Evolutionary conservation across 202 grass and related monocot genomes (phyloP).

Genomic region (Bolboschoenoplectus hybrid): DNA sequence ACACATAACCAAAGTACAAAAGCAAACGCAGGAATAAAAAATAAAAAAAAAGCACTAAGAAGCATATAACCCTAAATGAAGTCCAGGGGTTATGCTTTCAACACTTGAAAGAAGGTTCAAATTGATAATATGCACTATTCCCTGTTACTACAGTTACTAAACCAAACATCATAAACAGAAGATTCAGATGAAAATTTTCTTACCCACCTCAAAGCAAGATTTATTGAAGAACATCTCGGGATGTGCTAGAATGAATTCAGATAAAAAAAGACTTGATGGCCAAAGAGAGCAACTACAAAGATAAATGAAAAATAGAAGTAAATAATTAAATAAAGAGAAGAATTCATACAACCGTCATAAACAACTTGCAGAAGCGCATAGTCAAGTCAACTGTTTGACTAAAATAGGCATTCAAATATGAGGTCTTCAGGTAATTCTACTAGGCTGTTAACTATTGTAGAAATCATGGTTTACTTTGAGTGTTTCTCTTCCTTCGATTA

Average conservation of each 20-base stretch:
- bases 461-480: conserved; percentile 71
- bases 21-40: conserved; percentile 13
- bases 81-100: conserved; percentile 23
- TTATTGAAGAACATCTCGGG: conserved; percentile 61
- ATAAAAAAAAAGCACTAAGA: background rate
- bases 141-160: background rate
- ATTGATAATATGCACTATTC: background rate
- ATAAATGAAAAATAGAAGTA: conserved; percentile 31
- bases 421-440: conserved; percentile 44
- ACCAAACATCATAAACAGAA: background rate
- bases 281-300: conserved; percentile 85
- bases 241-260: conserved; percentile 89
- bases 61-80: background rate
- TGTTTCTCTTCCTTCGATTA: conserved; percentile 49
- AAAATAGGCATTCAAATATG: conserved; percentile 30
- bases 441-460: conserved; percentile 65
- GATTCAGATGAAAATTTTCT: background rate
- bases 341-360: background rate
- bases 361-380: background rate
- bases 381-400: background rate
- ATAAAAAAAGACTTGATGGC: conserved; percentile 89
- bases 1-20: conserved; percentile 9
- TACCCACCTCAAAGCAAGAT: conserved; percentile 73
- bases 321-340: conserved; percentile 10
- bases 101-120: background rate